Evolutionary conservation across 257 asterid species (phyloP).

Genomic region (Solanum piurae): DNA sequence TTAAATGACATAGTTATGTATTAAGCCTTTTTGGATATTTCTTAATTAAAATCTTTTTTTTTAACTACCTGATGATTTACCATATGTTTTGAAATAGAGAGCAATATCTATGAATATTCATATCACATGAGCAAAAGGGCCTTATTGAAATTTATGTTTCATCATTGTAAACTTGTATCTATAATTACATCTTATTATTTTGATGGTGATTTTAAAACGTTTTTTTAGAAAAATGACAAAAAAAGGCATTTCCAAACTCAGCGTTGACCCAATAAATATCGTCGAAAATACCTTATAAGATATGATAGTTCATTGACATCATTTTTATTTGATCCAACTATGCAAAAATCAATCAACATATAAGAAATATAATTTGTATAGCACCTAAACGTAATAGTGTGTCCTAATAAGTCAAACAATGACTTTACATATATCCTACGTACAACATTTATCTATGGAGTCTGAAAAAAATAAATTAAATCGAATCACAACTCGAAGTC

Average conservation of each 20-base stretch:
- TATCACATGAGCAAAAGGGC: too few relatives aligned
- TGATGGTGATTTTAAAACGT: not conserved
- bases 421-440: not conserved
- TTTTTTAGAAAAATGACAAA: not conserved
- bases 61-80: too few relatives aligned
- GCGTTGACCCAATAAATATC: not conserved
- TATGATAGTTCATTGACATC: not conserved
- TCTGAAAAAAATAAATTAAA: too few relatives aligned
- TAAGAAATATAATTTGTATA: not conserved
- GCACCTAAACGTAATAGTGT: not conserved
- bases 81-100: not conserved
- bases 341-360: not conserved
- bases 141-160: too few relatives aligned
- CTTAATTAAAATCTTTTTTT: too few relatives aligned
- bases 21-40: too few relatives aligned
- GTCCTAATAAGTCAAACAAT: not conserved
- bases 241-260: not conserved
- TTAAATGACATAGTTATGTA: too few relatives aligned
- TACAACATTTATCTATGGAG: not conserved
- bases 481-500: not conserved
- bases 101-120: not conserved
- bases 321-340: not conserved
- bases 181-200: not conserved
- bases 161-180: too few relatives aligned
- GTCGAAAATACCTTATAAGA: not conserved